Percentiles rank a stretch among this genome's conserved stretches.
phyloP scores from a whole-genome alignment of 179 eudicot species.

The Camellia oleifera region DNA sequence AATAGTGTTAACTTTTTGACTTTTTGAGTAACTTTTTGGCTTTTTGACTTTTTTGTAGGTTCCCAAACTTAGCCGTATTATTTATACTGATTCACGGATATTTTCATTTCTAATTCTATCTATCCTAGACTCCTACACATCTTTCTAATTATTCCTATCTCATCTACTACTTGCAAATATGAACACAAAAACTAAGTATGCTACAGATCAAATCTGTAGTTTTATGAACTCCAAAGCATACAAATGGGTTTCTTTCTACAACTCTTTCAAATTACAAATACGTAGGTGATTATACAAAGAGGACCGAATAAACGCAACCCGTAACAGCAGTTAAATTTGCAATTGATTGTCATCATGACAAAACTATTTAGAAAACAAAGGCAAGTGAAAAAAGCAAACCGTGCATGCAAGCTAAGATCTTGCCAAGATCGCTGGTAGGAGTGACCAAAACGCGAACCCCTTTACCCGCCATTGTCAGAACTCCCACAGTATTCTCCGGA shows the following conservation, averaged over 20 bases:
- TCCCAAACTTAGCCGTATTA: no score
- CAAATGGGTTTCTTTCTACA: no score
- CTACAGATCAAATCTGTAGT: neutral
- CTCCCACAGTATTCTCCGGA: constrained; percentile 98
- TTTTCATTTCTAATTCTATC: no score
- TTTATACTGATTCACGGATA: no score
- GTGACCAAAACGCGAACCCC: constrained; percentile 97
- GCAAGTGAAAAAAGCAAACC: constrained; percentile 44
- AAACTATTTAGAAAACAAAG: neutral
- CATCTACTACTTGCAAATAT: neutral
- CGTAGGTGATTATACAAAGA: neutral
- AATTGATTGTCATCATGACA: neutral
- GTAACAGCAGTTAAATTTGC: no score
- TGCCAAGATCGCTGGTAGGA: constrained; percentile 93
- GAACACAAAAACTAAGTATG: neutral
- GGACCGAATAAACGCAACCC: neutral
- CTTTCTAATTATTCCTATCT: neutral
- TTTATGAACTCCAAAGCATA: neutral
- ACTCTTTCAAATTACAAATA: neutral
- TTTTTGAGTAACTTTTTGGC: no score
- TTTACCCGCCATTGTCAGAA: constrained; percentile 95
- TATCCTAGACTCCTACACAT: no score
- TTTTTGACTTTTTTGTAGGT: no score
- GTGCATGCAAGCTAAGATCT: constrained; percentile 93
- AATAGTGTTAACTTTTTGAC: no score